Evolutionary conservation across 768 basidiomycete species (phyloP), one percentile per base, ranked within the genome.

Genomic region (Hygrophoropsis aurantiaca): DNA sequence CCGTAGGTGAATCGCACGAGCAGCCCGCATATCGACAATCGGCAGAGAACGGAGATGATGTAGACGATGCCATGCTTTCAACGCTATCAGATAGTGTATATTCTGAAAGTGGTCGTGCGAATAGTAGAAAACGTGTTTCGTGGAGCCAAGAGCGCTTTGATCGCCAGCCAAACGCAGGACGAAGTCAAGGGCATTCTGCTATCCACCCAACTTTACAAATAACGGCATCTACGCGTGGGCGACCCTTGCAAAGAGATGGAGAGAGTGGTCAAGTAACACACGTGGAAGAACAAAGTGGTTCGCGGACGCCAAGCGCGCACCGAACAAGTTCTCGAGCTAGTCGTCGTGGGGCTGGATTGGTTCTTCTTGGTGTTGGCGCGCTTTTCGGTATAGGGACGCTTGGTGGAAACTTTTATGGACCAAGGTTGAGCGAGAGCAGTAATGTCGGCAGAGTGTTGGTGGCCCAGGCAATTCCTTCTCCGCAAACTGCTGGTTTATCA

Each of bases 281-380:
- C 18, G 59, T 55, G 11, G 54, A 25, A 54, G 68, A 41, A 42
- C 60, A 56, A 11, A 27, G 47, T 2, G 20, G 11, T 26, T 36
- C 33, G 5, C 38, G 37, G 25, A 33, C 35, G 4, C 11, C 49
- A 24, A 49, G 47, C 27, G 57, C 44, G 42, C 54, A 53, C 24
- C 58, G 65, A 47, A 69, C 74, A 27, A 66, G 70, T 49, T 85
- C 85, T n/a, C 74, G 83, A 51, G 81, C 82, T 7, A 85, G 82
- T 56, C 77, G 82, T 50, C 78, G 81, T 51, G 80, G 85, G 24
- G 85, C 86, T 5, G 82, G 82, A 2, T 84, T 95, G 72, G 80
- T 94, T 16, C 90, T 97, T 55, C 72, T 97, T 52, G 80, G 88
- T 30, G 73, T 80, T 10, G 91, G 89, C 71, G 74, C 83, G 10